Evolutionary conservation across 306 rosid genomes (phyloP), one percentile per base, ranked within the genome.

Genomic region (Vigna trinervia): DNA sequence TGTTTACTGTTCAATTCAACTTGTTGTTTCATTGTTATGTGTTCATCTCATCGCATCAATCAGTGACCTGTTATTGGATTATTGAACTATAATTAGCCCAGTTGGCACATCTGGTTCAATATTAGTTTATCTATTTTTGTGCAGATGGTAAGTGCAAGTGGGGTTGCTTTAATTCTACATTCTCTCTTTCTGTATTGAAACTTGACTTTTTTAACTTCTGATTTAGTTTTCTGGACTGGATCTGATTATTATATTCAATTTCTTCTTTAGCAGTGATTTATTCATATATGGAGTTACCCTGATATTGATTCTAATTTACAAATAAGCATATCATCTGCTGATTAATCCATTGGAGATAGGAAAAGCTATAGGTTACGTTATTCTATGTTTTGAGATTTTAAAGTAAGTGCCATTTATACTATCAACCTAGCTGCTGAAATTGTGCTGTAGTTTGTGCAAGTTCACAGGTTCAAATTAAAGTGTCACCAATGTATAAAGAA

Each of bases 131-230:
- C 41, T 45, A n/a, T 62, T 80, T 30, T 26, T 32, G 3, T 56
- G 56, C 36, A 17, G 51, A 22, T 59, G 69, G 12, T 53, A 9
- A 34, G 30, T 67, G 69, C 54, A 61, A 51, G 58, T 45, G 61
- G 64, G 50, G 32, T 74, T 53, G 30, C 12, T 56, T 4, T 52
- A 59, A 53, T 78, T 80, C 30, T 66, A 64, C 58, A 71, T 7
- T 6, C 43, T 57, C 69, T 56, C 19, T 64, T 19, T 57, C 13
- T 23, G 19, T 20, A 41, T 20, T 41, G 15, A 11, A 57, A 73
- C 14, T 73, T 57, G 56, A 2, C 15, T 7, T 61, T 32, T 14
- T 61, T 14, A 46, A 39, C 28, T 59, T 58, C 9, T 23, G 30
- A 46, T 22, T 56, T 38, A 53, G 53, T 19, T 22, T 54, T 71